Evolutionary conservation across 306 rosid genomes (phyloP).

Genomic region (Ammopiptanthus mongolicus): DNA sequence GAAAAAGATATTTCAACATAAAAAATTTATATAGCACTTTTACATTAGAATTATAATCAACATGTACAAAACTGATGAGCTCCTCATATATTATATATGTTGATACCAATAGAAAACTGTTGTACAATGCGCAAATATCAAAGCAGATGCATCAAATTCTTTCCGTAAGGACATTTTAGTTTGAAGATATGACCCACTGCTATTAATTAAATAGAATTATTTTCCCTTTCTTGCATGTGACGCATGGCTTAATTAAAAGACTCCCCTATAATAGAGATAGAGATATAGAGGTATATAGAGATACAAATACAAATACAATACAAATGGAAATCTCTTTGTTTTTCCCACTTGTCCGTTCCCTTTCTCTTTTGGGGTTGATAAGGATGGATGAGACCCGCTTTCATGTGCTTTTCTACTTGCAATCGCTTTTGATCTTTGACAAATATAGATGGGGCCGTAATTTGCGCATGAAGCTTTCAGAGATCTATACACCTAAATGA

Average conservation of each 20-base stretch:
- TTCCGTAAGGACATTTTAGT: neutral
- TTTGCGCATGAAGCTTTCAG: conserved; percentile 6
- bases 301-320: too few species aligned
- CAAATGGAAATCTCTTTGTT: too few species aligned
- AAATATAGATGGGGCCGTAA: neutral
- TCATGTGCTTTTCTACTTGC: neutral
- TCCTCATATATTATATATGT: too few species aligned
- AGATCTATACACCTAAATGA: neutral
- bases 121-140: too few species aligned
- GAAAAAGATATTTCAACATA: too few species aligned
- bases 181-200: neutral
- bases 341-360: neutral
- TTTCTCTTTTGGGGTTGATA: neutral
- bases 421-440: neutral
- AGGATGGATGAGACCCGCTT: conserved; percentile 2
- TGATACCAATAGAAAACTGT: too few species aligned
- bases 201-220: too few species aligned
- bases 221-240: too few species aligned
- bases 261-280: conserved; percentile 4
- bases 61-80: too few species aligned
- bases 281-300: neutral
- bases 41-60: too few species aligned
- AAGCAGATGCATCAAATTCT: too few species aligned
- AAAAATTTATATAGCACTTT: too few species aligned
- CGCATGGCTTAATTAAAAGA: neutral